Base-by-base conservation (phyloP, 1,139 yeast species). In the Suhomyces panamericanus region DNA sequence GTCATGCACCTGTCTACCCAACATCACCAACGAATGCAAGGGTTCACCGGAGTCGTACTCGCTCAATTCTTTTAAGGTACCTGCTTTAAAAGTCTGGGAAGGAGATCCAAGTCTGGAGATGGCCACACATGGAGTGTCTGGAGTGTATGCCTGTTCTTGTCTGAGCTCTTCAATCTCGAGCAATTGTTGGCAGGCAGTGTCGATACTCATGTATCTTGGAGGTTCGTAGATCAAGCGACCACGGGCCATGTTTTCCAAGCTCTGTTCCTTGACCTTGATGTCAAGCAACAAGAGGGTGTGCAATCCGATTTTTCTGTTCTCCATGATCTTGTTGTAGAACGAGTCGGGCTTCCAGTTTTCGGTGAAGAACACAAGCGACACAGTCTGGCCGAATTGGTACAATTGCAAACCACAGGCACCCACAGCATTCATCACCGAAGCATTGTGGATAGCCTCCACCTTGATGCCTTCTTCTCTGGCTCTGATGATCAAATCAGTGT, bases 351-450 rank as follows among this genome's bases (percentile, higher is more conserved):
- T 85, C 99, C 99, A 93, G 48, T 75, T 71, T 33, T 91, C 98
- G 24, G 96, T 91, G 76, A 93, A 93, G 64, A 93, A 93, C 4
- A 93, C 99, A 62, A 93, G 76, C 1, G 97, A 89, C 13, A 93
- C 95, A 12, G 98, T 90, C 69, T 93, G 99, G 8, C 99, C 99
- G 67, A 91, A 93, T 57, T 87, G 91, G 67, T 93, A 93, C 49
- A 93, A 76, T 65, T 93, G 99, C 52, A 93, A 76, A 20, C 99
- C 99, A 70, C 97, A 90, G 1, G 97, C 96, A 12, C 99, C 99
- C 20, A 93, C 96, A 0, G 99, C 99, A 63, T 93, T 93, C 97
- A 93, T 90, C 17, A 93, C 95, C 20, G 96, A 87, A 3, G 99
- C 99, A 66, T 93, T 93, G 69, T 93, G 99, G 48, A 93, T 81